phyloP scores from a whole-genome alignment of 164 flowering plant species.

The Berberis thunbergii region DNA sequence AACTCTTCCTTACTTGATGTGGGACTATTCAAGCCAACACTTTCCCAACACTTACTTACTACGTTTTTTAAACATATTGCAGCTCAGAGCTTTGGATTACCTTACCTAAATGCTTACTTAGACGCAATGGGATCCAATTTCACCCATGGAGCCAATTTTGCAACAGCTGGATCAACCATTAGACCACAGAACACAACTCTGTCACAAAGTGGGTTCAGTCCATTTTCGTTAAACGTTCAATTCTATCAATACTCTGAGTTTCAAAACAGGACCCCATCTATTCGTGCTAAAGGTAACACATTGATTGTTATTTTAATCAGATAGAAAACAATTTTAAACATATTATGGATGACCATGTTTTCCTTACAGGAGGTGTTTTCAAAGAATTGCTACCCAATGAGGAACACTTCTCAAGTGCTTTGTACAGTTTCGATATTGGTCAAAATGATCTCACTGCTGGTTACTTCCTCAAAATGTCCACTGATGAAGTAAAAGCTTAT shows the following conservation, averaged over 20 bases:
- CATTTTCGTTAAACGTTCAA: conserved; percentile 51
- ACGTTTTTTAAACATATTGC: not conserved
- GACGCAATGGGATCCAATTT: conserved; percentile 55
- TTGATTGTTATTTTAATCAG: not conserved
- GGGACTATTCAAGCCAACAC: too few relatives aligned
- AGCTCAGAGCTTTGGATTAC: conserved; percentile 44
- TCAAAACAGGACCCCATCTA: conserved; percentile 22
- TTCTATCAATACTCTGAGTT: conserved; percentile 31
- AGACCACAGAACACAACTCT: conserved; percentile 41
- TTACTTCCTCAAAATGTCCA: conserved; percentile 26
- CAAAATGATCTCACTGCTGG: conserved; percentile 49
- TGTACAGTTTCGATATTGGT: conserved; percentile 52
- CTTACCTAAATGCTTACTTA: conserved; percentile 41
- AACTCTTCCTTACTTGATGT: too few relatives aligned
- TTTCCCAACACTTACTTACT: too few relatives aligned
- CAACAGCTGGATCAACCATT: conserved; percentile 32
- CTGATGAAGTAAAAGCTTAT: conserved; percentile 28
- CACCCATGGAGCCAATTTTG: conserved; percentile 60
- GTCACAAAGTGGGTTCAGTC: conserved; percentile 45
- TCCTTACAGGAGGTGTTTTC: conserved; percentile 26
- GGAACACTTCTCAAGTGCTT: conserved; percentile 29
- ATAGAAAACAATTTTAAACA: not conserved
- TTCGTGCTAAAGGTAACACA: conserved; percentile 20
- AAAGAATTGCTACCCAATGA: conserved; percentile 26
- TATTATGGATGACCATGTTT: not conserved